Evolutionary conservation across 441 rosid species (phyloP).

Genomic region (Macaranga tanarius): DNA sequence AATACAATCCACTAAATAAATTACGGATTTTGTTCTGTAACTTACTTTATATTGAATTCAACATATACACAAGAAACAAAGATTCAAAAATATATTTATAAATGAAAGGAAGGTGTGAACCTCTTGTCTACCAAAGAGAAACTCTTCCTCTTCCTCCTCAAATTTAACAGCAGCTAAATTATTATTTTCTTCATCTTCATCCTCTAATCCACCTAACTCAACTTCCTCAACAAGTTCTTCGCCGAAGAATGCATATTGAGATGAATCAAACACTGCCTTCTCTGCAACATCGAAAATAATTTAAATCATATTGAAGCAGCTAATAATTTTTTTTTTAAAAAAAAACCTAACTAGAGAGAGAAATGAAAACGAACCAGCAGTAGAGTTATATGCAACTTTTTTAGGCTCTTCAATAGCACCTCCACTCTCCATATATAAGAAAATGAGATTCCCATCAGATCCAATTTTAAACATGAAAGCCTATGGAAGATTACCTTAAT

Average conservation of each 20-base stretch:
- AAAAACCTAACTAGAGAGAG: background rate
- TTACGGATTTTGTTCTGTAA: too few relatives aligned
- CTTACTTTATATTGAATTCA: background rate
- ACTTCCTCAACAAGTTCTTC: constrained; percentile 80
- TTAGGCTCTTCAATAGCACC: background rate
- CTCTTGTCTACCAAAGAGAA: constrained; percentile 68
- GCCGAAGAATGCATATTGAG: constrained; percentile 96
- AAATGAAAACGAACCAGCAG: background rate
- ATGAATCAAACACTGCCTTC: constrained; percentile 75
- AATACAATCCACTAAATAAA: too few relatives aligned
- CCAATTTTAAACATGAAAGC: too few relatives aligned
- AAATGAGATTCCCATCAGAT: too few relatives aligned
- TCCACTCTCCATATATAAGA: background rate
- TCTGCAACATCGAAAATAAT: constrained; percentile 37
- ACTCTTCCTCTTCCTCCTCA: constrained; percentile 69
- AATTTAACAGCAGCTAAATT: constrained; percentile 38
- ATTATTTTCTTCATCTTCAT: constrained; percentile 47
- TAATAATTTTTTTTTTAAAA: background rate
- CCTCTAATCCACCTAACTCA: constrained; percentile 94
- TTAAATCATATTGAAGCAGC: background rate
- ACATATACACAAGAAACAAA: too few relatives aligned
- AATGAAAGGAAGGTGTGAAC: constrained; percentile 35
- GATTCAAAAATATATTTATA: too few relatives aligned
- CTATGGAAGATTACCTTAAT: too few relatives aligned
- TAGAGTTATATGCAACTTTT: background rate